phyloP scores from a whole-genome alignment of 2,329 filamentous ascomycete species.

The Fusarium sp. region DNA sequence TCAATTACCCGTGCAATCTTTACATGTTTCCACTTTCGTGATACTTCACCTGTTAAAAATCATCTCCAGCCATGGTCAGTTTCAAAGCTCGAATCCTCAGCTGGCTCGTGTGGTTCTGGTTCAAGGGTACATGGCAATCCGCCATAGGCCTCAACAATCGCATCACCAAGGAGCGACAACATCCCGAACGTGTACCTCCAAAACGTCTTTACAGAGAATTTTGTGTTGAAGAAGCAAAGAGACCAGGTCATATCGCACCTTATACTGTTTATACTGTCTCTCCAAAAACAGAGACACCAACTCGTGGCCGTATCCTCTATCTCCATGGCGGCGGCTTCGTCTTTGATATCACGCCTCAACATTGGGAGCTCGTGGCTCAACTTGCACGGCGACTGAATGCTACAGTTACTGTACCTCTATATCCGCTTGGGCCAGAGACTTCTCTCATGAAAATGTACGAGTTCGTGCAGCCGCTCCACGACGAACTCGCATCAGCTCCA shows the following conservation, averaged over 20 bases:
- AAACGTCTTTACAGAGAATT: slow-evolving; percentile 46
- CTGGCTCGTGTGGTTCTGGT: slow-evolving; percentile 50
- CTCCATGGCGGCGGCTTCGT: slow-evolving; percentile 53
- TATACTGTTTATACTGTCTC: slow-evolving; percentile 51
- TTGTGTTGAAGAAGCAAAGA: slow-evolving; percentile 47
- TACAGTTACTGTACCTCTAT: slow-evolving; percentile 53
- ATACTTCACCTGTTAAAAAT: not conserved
- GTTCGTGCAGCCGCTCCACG: slow-evolving; percentile 52
- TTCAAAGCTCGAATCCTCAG: slow-evolving; percentile 49
- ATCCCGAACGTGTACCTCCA: slow-evolving; percentile 42
- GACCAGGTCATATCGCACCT: slow-evolving; percentile 27
- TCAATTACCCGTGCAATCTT: slow-evolving; percentile 8
- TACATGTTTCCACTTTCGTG: slow-evolving; percentile 12
- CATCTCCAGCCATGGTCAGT: slow-evolving; percentile 44
- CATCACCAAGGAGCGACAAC: slow-evolving; percentile 47
- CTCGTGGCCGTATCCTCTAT: slow-evolving; percentile 52
- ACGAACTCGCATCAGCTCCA: slow-evolving; percentile 50
- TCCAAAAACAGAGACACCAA: slow-evolving; percentile 51
- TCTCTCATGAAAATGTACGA: slow-evolving; percentile 53
- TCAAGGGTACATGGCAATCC: slow-evolving; percentile 48
- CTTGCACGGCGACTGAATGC: slow-evolving; percentile 53
- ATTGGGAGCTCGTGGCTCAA: slow-evolving; percentile 51
- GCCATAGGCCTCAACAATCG: slow-evolving; percentile 45
- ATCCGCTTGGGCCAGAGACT: slow-evolving; percentile 54
- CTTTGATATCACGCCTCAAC: slow-evolving; percentile 49